These are phyloP conservation scores for Litchi chinensis DNA, from an alignment of 345 rosid species.

Conservation along the genomic window DNA sequence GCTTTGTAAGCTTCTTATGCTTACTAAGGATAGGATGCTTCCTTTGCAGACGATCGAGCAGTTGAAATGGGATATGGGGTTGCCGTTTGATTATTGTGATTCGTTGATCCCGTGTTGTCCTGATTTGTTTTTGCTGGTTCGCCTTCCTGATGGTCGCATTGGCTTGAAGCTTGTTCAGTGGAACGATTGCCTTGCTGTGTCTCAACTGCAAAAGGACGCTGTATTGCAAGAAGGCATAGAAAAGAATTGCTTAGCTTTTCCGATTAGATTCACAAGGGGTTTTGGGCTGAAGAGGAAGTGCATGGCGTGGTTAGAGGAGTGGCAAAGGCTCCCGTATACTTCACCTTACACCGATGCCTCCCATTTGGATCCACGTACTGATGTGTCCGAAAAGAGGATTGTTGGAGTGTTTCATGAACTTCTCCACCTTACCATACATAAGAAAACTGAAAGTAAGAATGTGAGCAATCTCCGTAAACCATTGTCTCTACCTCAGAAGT, in stretches of 20 bases:
- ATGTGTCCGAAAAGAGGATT: constrained; percentile 78
- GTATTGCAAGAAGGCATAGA: constrained; percentile 26
- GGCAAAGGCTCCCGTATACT: constrained; percentile 83
- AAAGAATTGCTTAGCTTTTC: constrained; percentile 50
- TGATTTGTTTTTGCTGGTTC: constrained; percentile 53
- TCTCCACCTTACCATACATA: constrained; percentile 69
- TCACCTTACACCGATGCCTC: constrained; percentile 67
- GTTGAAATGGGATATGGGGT: constrained; percentile 82
- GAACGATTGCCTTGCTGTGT: constrained; percentile 60
- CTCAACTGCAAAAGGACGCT: constrained; percentile 45
- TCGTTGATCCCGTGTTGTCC: constrained; percentile 41
- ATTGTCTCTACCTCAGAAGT: constrained; percentile 71
- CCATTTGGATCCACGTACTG: constrained; percentile 79
- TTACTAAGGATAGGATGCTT: no score
- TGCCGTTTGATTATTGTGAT: constrained; percentile 57
- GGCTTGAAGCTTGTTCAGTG: constrained; percentile 60
- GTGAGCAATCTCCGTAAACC: constrained; percentile 77
- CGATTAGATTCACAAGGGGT: constrained; percentile 73
- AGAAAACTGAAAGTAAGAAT: constrained; percentile 71
- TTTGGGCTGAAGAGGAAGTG: constrained; percentile 77
- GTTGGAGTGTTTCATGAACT: constrained; percentile 88
- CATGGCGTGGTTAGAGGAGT: constrained; percentile 77
- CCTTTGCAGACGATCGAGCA: constrained; percentile 52
- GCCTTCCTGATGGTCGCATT: constrained; percentile 50
- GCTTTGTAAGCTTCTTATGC: no score